These are phyloP conservation scores for Termitomyces eurrhizus DNA, from an alignment of 768 basidiomycete genomes.

Conservation along the genomic window DNA sequence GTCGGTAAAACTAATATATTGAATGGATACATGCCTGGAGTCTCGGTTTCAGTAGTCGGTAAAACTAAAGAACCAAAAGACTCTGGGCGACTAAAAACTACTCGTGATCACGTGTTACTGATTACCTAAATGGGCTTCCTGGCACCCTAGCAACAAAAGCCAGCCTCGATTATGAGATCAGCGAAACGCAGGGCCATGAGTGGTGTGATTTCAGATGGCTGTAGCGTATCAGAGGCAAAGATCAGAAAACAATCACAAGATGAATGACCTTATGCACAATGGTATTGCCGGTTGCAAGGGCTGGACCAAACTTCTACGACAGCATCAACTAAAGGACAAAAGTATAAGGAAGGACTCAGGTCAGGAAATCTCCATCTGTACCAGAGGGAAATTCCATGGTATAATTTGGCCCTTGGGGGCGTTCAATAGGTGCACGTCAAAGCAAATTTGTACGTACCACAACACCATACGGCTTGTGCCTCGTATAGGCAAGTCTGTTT, in stretches of 20 bases:
- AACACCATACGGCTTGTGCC: slow-evolving; percentile 57
- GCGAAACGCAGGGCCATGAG: too few species aligned
- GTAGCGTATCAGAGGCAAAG: not conserved
- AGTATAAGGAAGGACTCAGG: not conserved
- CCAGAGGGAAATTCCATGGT: slow-evolving; percentile 50
- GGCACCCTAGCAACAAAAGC: too few species aligned
- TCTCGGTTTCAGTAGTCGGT: too few species aligned
- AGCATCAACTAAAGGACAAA: slow-evolving; percentile 19
- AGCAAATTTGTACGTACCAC: slow-evolving; percentile 21
- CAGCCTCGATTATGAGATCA: too few species aligned
- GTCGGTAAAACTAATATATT: too few species aligned
- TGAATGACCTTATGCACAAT: slow-evolving; percentile 46
- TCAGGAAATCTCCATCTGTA: not conserved
- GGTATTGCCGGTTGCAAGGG: slow-evolving; percentile 47
- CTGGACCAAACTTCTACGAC: slow-evolving; percentile 26
- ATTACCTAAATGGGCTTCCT: too few species aligned
- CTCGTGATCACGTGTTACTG: too few species aligned
- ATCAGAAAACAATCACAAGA: not conserved
- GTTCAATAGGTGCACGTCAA: not conserved
- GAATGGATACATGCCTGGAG: too few species aligned
- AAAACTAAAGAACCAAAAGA: too few species aligned
- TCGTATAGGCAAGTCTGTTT: slow-evolving; percentile 24
- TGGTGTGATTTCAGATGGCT: too few species aligned
- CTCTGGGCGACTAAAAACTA: too few species aligned
- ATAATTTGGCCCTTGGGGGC: slow-evolving; percentile 40